These are phyloP conservation scores for Gracilaria gracilis DNA, from an alignment of 23 red algal species.

Conservation along the genomic window DNA sequence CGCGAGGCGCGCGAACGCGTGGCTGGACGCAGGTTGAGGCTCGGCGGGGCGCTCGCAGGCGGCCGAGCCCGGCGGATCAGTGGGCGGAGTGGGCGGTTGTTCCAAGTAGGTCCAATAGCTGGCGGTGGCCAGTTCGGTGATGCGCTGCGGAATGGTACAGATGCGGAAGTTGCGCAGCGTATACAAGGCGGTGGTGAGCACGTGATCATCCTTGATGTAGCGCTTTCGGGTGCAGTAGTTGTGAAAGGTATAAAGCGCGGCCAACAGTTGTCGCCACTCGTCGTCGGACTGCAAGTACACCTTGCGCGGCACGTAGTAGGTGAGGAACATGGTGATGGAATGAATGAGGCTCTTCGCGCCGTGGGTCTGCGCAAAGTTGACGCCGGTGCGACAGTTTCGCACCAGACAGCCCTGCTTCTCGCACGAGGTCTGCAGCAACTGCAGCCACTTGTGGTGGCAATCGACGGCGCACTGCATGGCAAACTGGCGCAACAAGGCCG, in stretches of 20 bases:
- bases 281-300: constrained; percentile 12
- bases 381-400: constrained; percentile 8
- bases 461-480: constrained; percentile 6
- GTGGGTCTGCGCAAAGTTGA: constrained; percentile 43
- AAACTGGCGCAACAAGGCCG: constrained; percentile 31
- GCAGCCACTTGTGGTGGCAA: constrained; percentile 41
- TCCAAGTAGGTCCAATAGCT: constrained; percentile 29
- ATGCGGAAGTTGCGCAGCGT: constrained; percentile 35
- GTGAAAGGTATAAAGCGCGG: constrained; percentile 50
- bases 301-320: constrained; percentile 40
- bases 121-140: neutral
- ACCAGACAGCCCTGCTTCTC: constrained; percentile 49
- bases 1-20: too few relatives aligned
- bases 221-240: constrained; percentile 29
- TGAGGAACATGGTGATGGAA: constrained; percentile 51
- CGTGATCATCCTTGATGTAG: constrained; percentile 43
- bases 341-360: constrained; percentile 53
- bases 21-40: too few relatives aligned
- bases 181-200: constrained; percentile 36
- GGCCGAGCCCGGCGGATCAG: too few relatives aligned
- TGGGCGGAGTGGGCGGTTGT: neutral
- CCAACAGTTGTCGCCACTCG: constrained; percentile 46
- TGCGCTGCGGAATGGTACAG: constrained; percentile 28
- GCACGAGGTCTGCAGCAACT: constrained; percentile 31
- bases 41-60: too few relatives aligned